These are phyloP conservation scores for Eucommia ulmoides DNA, from an alignment of 257 asterid species.

Conservation along the genomic window DNA sequence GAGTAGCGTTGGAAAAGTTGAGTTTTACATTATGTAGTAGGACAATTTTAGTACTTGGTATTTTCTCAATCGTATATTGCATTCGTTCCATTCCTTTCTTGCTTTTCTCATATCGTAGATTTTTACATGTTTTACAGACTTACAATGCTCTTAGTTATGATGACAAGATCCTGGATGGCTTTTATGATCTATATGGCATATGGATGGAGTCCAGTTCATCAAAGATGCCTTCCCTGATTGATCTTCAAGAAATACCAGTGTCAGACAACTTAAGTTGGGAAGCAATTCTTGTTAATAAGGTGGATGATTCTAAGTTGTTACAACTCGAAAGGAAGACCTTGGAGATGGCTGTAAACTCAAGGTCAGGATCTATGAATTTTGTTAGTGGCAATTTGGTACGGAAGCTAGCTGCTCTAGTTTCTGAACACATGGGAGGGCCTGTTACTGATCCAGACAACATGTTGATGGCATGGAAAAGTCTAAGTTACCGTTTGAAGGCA, in stretches of 20 bases:
- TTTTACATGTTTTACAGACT: slow-evolving; percentile 85
- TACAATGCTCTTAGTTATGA: slow-evolving; percentile 90
- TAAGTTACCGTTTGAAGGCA: slow-evolving; percentile 44
- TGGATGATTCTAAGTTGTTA: slow-evolving; percentile 62
- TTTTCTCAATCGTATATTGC: slow-evolving; percentile 7
- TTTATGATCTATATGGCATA: slow-evolving; percentile 79
- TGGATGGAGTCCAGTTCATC: slow-evolving; percentile 54
- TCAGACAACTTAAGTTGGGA: slow-evolving; percentile 71
- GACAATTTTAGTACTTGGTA: slow-evolving; percentile 6
- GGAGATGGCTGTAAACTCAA: slow-evolving; percentile 46
- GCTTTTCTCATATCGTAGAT: slow-evolving; percentile 75
- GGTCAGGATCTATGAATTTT: slow-evolving; percentile 30
- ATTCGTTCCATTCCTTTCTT: slow-evolving; percentile 25
- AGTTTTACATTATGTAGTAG: background rate
- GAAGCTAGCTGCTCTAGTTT: slow-evolving; percentile 66
- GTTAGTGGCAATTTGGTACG: slow-evolving; percentile 37
- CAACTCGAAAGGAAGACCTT: slow-evolving; percentile 68
- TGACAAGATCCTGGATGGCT: slow-evolving; percentile 94
- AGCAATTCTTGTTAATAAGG: slow-evolving; percentile 75
- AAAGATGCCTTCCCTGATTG: slow-evolving; percentile 86
- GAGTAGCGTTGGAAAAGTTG: too few species aligned
- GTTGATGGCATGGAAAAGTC: slow-evolving; percentile 69
- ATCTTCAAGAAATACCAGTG: slow-evolving; percentile 73
- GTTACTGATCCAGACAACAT: slow-evolving; percentile 77
- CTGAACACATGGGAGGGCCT: slow-evolving; percentile 94